Evolutionary conservation across 1,284 basidiomycete genomes (phyloP), one percentile per base, ranked within the genome.

Genomic region (Rhodotorula sp.): DNA sequence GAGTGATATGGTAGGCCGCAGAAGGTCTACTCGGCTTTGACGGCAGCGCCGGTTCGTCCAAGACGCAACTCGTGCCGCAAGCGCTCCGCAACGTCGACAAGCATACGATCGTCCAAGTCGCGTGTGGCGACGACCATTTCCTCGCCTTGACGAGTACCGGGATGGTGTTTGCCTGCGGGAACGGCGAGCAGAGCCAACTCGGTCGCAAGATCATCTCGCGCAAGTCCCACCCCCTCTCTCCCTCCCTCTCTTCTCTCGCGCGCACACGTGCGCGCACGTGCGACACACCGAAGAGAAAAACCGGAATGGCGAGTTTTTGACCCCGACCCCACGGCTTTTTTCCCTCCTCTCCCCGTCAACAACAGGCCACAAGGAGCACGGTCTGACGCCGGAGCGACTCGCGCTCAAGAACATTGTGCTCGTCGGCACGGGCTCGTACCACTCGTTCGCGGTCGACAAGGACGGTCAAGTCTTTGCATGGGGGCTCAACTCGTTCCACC

Each of bases 21-120:
- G 91, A 94, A 80, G 93, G 93, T 43, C 85, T 90, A 15, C 87
- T 96, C 58, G 92, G 93, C 52, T 97, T 97, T 80, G 88, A 92
- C 43, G 87, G 85, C 68, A 87, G 86, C 31, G 81, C 81, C 29
- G 81, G 80, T 21, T 81, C 82, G 64, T 75, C 80, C 29, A 80
- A 81, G 61, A 69, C 52, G n/a, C 84, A 85, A 76, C 81, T 82
- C 73, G 78, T 75, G 15, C 85, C 85, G 10, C 81, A 84, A 46
- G 78, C 82, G 31, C 83, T 83, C 52, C 83, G 79, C 54, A 80
- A 77, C 65, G 81, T 82, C 71, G 79, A 78, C 64, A 82, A 81
- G 70, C 82, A 82, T 77, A 88, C 90, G 77, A 90, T 92, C 77
- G 83, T 85, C 14, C 89, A 91, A 18, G 87, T 93, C 51, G 90